Evolutionary conservation across 148 eudicot genomes (phyloP), one percentile per base, ranked within the genome.

Genomic region (Amaranthus cruentus): DNA sequence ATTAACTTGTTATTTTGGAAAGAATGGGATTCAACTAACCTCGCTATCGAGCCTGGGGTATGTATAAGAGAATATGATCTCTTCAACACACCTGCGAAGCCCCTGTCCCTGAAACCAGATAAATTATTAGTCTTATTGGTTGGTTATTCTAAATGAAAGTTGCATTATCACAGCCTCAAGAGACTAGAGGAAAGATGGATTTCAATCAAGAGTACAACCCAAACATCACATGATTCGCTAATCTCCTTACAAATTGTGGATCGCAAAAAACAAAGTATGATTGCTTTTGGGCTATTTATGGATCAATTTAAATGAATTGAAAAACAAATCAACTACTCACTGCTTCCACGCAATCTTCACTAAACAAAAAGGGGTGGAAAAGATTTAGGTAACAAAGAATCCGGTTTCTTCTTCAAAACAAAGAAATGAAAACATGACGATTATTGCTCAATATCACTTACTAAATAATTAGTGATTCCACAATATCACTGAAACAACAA

Each of bases 11-110:
- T 64, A 44, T 28, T 28, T 28, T 43, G 14, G 13, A 15, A 13
- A 28, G 62, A 28, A 69, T 44, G 54, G 73, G 62, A 58, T 62
- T 18, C 77, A 7, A 73, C 81, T 9, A 70, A 89, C 96, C 98
- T 85, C 97, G 88, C 90, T 82, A 81, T 94, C 98, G 69, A 94
- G 90, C 83, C 98, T 88, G 7, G 98, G 98, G 82, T 91, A 94
- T 67, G 95, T 80, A 70, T 82, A 88, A 47, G 83, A 75, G 79
- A 95, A 91, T 47, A 90, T 88, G 69, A 94, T 90, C 79, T 94
- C 97, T 83, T 95, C 89, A 68, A 91, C 85, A 66, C 93, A 91
- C 76, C 92, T 75, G 60, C 88, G 90, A 78, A 91, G 80, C 48
- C 85, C 91, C 21, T 72, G 87, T 44, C 57, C 85, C 96, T 91